Evolutionary conservation across 2,329 filamentous ascomycete genomes (phyloP), one percentile per base, ranked within the genome.

Genomic region (Ophiostoma quercus): DNA sequence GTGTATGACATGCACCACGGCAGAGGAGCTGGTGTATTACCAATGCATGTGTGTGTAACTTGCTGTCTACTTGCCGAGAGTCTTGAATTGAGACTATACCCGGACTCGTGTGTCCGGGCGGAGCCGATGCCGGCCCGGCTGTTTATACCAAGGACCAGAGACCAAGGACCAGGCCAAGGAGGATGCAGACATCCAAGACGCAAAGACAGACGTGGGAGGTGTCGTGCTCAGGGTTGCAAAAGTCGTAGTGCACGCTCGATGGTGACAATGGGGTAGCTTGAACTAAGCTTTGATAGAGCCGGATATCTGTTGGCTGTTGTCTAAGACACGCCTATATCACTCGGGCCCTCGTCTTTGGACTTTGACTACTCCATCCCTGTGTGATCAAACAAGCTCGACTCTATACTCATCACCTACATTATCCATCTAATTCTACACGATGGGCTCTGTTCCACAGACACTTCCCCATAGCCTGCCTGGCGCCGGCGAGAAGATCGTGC

Each of bases 211-310:
- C 9, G 9, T 25, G 57, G 57, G 57, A 34, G 12, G 57, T 62
- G 57, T 62, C 57, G 57, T 62, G 57, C 57, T 62, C 29, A 62
- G 57, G 25, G 57, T 62, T 62, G 57, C 57, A 62, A 34, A 62
- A 34, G 57, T 62, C 57, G 57, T 62, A 62, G 57, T 34, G 51
- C 51, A 57, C 22, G 9, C 22, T 57, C 51, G 51, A 57, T 57
- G 51, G 22, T 57, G 51, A 25, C 25, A 25, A 25, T 25, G 51
- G 47, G 51, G 51, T 57, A 57, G 19, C 22, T 25, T 25, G n/a
- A 57, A 8, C 43, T 7, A 19, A 19, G 43, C 43, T 47, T 1
- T 19, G 51, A 25, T 25, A 14, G 51, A 25, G 51, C 51, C 51
- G 51, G 51, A 57, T 57, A 57, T 57, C 51, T 60, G n/a, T 25